These are phyloP conservation scores for Podosphaera aphanis DNA, from an alignment of 2,329 filamentous ascomycete species.

Conservation along the genomic window DNA sequence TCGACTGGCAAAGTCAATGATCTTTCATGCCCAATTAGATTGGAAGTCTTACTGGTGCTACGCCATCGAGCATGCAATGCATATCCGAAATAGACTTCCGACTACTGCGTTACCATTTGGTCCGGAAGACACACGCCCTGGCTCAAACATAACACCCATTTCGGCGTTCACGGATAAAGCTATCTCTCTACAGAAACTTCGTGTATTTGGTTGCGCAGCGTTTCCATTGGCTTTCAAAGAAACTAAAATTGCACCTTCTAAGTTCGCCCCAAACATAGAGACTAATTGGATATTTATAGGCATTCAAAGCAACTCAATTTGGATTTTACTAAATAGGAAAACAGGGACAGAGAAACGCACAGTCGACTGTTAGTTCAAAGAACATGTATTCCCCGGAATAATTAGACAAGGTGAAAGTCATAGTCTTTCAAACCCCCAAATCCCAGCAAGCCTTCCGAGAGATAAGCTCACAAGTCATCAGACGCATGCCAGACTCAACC, in stretches of 20 bases:
- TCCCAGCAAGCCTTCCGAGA: too few species aligned
- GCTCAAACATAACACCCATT: background rate
- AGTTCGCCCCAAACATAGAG: background rate
- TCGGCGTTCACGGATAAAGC: background rate
- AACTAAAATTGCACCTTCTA: background rate
- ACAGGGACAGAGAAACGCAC: too few species aligned
- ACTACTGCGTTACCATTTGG: background rate
- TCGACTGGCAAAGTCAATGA: background rate
- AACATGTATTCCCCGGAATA: too few species aligned
- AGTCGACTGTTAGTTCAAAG: too few species aligned
- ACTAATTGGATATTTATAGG: background rate
- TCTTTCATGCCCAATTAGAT: background rate
- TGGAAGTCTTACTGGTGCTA: background rate
- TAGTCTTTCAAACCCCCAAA: too few species aligned
- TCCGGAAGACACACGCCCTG: background rate
- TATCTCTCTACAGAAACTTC: background rate
- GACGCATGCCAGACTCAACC: too few species aligned
- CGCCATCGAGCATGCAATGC: background rate
- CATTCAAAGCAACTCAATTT: background rate
- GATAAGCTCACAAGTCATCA: too few species aligned
- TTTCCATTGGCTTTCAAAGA: background rate
- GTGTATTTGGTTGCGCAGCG: background rate
- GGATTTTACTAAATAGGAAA: too few species aligned
- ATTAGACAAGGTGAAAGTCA: too few species aligned
- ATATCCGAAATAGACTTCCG: background rate